A percentile compares a stretch with the other conserved stretches of the same genome.
These are phyloP conservation scores for Serpula lacrymans DNA, from an alignment of 768 basidiomycete species.

Conservation along the genomic window DNA sequence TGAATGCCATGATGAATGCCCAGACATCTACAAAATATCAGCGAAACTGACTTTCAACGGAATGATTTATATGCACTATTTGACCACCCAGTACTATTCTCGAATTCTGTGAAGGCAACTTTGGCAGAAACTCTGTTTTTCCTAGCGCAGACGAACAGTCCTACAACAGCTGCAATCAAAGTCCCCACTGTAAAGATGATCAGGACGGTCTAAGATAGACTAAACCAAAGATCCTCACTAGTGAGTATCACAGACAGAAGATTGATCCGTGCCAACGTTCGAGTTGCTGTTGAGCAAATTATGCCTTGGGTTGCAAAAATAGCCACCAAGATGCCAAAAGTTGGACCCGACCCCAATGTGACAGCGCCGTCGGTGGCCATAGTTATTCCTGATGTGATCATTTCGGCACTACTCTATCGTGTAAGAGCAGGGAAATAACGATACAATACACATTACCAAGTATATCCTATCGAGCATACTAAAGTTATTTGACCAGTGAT, in stretches of 20 bases:
- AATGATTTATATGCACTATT: constrained; percentile 9
- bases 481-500: constrained; percentile 22
- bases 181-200: constrained; percentile 13
- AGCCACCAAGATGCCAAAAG: constrained; percentile 17
- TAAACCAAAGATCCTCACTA: constrained; percentile 6
- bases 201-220: background rate
- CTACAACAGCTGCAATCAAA: constrained; percentile 12
- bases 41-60: background rate
- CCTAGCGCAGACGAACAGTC: constrained; percentile 15
- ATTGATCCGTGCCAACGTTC: constrained; percentile 19
- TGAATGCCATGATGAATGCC: constrained; percentile 23
- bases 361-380: constrained; percentile 20
- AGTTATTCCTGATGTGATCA: constrained; percentile 16
- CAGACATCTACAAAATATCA: constrained; percentile 14
- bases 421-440: background rate
- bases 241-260: constrained; percentile 13
- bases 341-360: constrained; percentile 15
- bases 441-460: constrained; percentile 18
- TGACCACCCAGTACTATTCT: constrained; percentile 22
- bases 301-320: constrained; percentile 17
- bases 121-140: constrained; percentile 11
- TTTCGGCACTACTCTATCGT: constrained; percentile 10
- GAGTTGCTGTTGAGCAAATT: constrained; percentile 19
- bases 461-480: constrained; percentile 20
- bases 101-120: constrained; percentile 20